These are phyloP conservation scores for Populus pruinosa DNA, from an alignment of 345 rosid genomes.

Conservation along the genomic window DNA sequence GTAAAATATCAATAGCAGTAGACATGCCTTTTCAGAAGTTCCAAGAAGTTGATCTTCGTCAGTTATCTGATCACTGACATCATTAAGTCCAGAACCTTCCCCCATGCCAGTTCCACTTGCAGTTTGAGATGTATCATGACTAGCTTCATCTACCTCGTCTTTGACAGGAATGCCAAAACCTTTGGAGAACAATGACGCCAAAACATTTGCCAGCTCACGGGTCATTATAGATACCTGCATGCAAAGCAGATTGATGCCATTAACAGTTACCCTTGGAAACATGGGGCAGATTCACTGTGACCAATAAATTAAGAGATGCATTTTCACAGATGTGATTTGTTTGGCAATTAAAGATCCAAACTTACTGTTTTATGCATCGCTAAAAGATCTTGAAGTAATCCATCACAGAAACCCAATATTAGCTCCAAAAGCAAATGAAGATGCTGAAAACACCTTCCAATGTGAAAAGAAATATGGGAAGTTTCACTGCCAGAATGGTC, in stretches of 20 bases:
- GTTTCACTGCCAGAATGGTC: slow-evolving; percentile 31
- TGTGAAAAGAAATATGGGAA: slow-evolving; percentile 26
- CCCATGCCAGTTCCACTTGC: slow-evolving; percentile 94
- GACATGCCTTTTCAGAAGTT: slow-evolving; percentile 55
- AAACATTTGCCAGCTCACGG: slow-evolving; percentile 63
- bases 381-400: slow-evolving; percentile 64
- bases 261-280: not conserved
- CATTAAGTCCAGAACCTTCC: slow-evolving; percentile 73
- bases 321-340: not conserved
- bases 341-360: not conserved
- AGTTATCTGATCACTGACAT: slow-evolving; percentile 83
- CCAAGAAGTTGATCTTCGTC: slow-evolving; percentile 90
- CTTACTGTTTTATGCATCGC: slow-evolving; percentile 67
- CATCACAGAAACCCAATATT: slow-evolving; percentile 50
- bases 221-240: slow-evolving; percentile 72
- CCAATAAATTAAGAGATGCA: not conserved
- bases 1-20: not conserved
- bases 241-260: slow-evolving; percentile 2
- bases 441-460: slow-evolving; percentile 50
- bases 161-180: slow-evolving; percentile 66
- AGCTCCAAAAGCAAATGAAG: slow-evolving; percentile 50
- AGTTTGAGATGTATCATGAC: slow-evolving; percentile 40
- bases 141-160: slow-evolving; percentile 58
- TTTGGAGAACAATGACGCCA: slow-evolving; percentile 66
- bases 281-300: not conserved